Base-by-base conservation (phyloP, 768 basidiomycete species). In the Sarcodon sp. region DNA sequence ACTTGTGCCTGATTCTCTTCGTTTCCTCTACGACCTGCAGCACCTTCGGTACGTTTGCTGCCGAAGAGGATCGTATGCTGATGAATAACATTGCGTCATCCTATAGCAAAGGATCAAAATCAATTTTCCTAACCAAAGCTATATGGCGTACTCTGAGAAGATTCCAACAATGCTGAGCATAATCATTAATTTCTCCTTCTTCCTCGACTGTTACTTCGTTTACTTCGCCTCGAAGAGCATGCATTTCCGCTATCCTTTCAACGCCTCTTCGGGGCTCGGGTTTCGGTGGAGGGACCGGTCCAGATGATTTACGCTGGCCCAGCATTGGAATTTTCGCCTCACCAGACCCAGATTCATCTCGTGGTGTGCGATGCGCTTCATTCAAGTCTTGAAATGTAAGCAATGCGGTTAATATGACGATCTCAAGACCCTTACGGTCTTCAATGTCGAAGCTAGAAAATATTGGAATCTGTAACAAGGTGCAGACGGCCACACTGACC, bases 361-460 rank as follows among this genome's bases (percentile, higher is more conserved):
- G 37, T 2, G 60, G 59, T 0, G 57, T 46, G 53, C 79, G 75
- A 49, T 76, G 70, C 12, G 60, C 58, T 45, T 87, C 79, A 51
- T 80, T 80, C 31, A 68, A 57, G 57, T 91, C 88, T 50, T 80
- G 76, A 60, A 91, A 87, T 1, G 86, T 85, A 53, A 90, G 64
- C 2, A 91, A 69, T 2, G 84, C 76, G 0, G 80, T 82, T 44
- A 91, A 66, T 35, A 90, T 75, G 45, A 85, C 76, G 35, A 91
- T 85, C 61, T 91, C 88, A 1, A 91, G 71, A 4, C 88, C 87
- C 60, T 91, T 91, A 33, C 85, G 74, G 56, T 91, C 88, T 12
- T 83, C 69, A 45, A 91, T 80, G 53, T 90, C 88, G 55, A 91
- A 91, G 36, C 86, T 88, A 47, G 44, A 12, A 6, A 11, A 12